phyloP scores from a whole-genome alignment of 768 basidiomycete genomes.

The Mycena rebaudengoi region DNA sequence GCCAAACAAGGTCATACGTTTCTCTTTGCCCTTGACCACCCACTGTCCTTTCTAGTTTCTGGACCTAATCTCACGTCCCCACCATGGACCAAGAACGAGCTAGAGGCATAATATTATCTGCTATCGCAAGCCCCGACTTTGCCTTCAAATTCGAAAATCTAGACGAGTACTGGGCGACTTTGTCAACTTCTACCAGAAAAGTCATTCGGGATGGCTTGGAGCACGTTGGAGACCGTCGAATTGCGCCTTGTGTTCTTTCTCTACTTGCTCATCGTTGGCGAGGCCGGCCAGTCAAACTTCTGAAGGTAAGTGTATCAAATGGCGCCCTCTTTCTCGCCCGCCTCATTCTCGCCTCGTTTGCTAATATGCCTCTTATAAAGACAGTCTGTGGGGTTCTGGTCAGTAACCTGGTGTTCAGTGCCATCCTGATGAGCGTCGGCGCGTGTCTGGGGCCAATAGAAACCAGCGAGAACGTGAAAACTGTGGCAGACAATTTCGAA shows the following conservation, averaged over 20 bases:
- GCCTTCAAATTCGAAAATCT: neutral
- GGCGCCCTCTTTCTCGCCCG: neutral
- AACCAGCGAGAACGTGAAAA: neutral
- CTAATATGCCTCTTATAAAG: too few relatives aligned
- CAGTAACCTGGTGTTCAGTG: slow-evolving; percentile 2
- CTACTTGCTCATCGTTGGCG: neutral
- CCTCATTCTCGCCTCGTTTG: neutral
- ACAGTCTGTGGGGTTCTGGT: neutral
- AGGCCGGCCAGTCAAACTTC: neutral
- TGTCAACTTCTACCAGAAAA: neutral
- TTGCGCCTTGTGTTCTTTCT: neutral
- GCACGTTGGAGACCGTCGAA: slow-evolving; percentile 8
- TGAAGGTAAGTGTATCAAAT: neutral
- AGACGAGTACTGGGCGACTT: neutral
- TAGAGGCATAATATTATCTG: neutral
- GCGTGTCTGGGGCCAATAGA: neutral
- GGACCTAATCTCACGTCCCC: neutral
- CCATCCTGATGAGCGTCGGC: slow-evolving; percentile 2
- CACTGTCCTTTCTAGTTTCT: neutral
- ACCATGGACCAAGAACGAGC: neutral
- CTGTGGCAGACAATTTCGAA: slow-evolving; percentile 3
- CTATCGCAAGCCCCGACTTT: slow-evolving; percentile 8
- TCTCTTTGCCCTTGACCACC: too few relatives aligned
- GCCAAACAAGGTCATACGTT: too few relatives aligned
- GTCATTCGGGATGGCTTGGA: slow-evolving; percentile 1